Conservation (phyloP, 2,329 filamentous ascomycete genomes). For the Paraphaeosphaeria minitans region DNA sequence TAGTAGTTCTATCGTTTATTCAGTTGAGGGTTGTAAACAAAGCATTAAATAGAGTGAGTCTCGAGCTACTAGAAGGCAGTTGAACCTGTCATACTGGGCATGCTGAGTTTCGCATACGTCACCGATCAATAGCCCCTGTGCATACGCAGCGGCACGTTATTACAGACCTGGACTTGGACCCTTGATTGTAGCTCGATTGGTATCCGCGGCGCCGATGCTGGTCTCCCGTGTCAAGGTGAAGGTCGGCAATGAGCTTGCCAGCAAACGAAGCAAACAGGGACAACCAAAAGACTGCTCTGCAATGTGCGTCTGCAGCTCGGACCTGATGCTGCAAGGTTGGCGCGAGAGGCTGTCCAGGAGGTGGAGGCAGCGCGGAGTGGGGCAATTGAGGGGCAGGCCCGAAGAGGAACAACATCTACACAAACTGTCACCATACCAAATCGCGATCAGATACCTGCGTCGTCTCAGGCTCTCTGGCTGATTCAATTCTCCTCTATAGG, state of each 20-base stretch:
- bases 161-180: conserved; percentile 7
- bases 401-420: background rate
- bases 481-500: background rate
- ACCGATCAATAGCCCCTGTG: background rate
- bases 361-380: conserved; percentile 8
- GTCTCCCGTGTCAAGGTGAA: background rate
- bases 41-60: too few relatives aligned
- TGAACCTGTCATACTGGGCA: conserved; percentile 19
- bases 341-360: background rate
- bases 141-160: background rate
- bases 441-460: background rate
- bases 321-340: background rate
- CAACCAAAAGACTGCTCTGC: background rate
- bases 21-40: too few relatives aligned
- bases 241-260: background rate
- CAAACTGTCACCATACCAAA: background rate
- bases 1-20: too few relatives aligned
- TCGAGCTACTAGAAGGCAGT: too few relatives aligned
- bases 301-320: background rate
- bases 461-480: background rate
- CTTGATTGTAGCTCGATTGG: background rate
- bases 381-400: conserved; percentile 15
- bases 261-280: background rate
- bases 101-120: conserved; percentile 4
- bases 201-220: conserved; percentile 11